These are phyloP conservation scores for Penicillium sp. DNA, from an alignment of 2,329 filamentous ascomycete genomes.

Conservation along the genomic window DNA sequence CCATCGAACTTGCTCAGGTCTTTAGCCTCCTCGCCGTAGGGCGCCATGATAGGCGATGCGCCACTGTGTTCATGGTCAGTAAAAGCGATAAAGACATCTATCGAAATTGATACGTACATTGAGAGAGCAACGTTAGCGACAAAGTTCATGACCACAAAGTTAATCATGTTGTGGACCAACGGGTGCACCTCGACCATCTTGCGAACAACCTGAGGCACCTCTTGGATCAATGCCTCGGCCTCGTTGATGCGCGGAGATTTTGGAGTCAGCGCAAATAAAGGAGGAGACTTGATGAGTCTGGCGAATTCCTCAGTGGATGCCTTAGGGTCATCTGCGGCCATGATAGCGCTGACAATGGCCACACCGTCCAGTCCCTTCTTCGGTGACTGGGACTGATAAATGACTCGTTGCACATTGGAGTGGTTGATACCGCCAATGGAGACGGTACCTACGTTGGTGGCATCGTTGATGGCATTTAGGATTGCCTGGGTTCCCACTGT, in stretches of 20 bases:
- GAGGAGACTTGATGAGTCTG: constrained; percentile 47
- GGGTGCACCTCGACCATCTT: constrained; percentile 61
- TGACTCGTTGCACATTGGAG: constrained; percentile 66
- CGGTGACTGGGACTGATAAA: constrained; percentile 60
- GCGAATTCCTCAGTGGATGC: constrained; percentile 57
- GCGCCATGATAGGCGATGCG: constrained; percentile 90
- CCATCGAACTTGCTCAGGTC: constrained; percentile 75
- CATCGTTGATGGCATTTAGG: constrained; percentile 54
- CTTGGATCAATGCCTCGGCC: constrained; percentile 27
- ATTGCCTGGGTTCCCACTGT: constrained; percentile 65
- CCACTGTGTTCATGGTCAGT: constrained; percentile 46
- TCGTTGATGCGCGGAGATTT: constrained; percentile 27
- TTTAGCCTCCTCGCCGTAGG: constrained; percentile 71
- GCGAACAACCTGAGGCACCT: constrained; percentile 50
- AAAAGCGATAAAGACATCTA: neutral
- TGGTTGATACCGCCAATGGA: constrained; percentile 86
- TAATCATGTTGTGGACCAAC: constrained; percentile 95
- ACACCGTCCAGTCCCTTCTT: constrained; percentile 68
- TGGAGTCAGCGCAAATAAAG: constrained; percentile 31
- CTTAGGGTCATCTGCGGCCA: constrained; percentile 65
- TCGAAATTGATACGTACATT: constrained; percentile 42
- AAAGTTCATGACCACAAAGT: constrained; percentile 91
- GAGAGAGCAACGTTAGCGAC: constrained; percentile 84
- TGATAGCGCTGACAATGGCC: constrained; percentile 83
- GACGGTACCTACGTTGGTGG: constrained; percentile 51